Evolutionary conservation across 2,329 filamentous ascomycete genomes (phyloP).

Genomic region (Endothia cerciana): DNA sequence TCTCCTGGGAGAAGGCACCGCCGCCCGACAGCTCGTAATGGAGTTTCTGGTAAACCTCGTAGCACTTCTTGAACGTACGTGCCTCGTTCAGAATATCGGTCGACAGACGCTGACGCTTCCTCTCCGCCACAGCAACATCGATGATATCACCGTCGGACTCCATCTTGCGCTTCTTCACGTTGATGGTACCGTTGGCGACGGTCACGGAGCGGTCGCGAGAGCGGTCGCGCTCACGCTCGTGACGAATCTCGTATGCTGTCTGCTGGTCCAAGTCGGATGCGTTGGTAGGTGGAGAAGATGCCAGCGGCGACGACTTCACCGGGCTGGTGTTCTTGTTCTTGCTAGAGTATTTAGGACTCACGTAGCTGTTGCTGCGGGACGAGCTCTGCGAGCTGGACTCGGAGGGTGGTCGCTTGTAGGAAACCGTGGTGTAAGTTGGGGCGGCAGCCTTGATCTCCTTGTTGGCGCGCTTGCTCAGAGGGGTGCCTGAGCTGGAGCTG

Average conservation of each 20-base stretch:
- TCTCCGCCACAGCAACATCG: constrained; percentile 37
- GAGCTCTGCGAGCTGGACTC: constrained; percentile 52
- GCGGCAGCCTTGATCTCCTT: constrained; percentile 40
- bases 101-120: constrained; percentile 48
- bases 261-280: constrained; percentile 63
- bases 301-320: constrained; percentile 66
- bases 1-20: constrained; percentile 54
- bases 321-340: constrained; percentile 61
- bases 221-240: constrained; percentile 30
- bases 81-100: constrained; percentile 57
- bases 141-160: constrained; percentile 28
- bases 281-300: constrained; percentile 68
- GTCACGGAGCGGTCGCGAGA: constrained; percentile 33
- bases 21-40: constrained; percentile 58
- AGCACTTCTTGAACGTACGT: constrained; percentile 58
- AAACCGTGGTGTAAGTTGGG: constrained; percentile 18
- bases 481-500: constrained; percentile 63
- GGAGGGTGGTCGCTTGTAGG: constrained; percentile 36
- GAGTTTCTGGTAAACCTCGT: constrained; percentile 60
- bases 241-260: constrained; percentile 30
- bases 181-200: constrained; percentile 33
- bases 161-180: constrained; percentile 35
- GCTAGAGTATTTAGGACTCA: constrained; percentile 38
- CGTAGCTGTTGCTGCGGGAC: constrained; percentile 39
- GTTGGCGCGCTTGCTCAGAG: constrained; percentile 62